Base-by-base conservation (phyloP, 1,139 yeast species). In the Candida tropicalis region DNA sequence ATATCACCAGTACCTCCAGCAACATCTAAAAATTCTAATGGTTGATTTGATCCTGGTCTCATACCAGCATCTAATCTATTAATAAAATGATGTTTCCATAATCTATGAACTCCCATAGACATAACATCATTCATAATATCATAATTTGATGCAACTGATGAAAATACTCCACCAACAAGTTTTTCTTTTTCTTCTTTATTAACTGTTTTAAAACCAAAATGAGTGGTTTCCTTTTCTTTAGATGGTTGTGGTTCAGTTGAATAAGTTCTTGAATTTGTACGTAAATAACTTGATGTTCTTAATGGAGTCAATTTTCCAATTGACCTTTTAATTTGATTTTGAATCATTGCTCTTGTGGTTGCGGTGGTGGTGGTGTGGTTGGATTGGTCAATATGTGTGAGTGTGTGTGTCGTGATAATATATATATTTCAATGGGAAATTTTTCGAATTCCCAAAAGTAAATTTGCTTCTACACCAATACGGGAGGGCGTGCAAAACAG, bases 1-100 rank as follows among this genome's bases (percentile, higher is more conserved):
- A 93, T 91, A 62, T 93, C 99, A 38, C 99, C 99, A 12, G 98
- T 90, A 25, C 99, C 99, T 46, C 99, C 99, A 29, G 99, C 99
- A 43, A 95, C 98, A 66, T 93, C 99, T 50, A 93, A 75, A 58
- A 93, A 91, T 50, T 84, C 81, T 59, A 93, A 73, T 1, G 97
- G 97, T 53, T 82, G 78, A 34, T 60, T 60, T 8, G 90, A 82
- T 35, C 93, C 95, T 4, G 96, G 91, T 59, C 98, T 81, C 74
- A 82, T 83, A 34, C 99, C 99, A 33, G 97, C 96, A 59, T 93
- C 97, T 48, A 93, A 72, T 54, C 90, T 81, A 55, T 82, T 77
- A 55, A 93, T 91, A 60, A 93, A 86, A 60, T 91, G 96, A 59
- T 80, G 82, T 61, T 93, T 93, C 99, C 99, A 93, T 43, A 91